Evolutionary conservation across 1,284 basidiomycete species (phyloP).

Genomic region (Apiotrichum sp.): DNA sequence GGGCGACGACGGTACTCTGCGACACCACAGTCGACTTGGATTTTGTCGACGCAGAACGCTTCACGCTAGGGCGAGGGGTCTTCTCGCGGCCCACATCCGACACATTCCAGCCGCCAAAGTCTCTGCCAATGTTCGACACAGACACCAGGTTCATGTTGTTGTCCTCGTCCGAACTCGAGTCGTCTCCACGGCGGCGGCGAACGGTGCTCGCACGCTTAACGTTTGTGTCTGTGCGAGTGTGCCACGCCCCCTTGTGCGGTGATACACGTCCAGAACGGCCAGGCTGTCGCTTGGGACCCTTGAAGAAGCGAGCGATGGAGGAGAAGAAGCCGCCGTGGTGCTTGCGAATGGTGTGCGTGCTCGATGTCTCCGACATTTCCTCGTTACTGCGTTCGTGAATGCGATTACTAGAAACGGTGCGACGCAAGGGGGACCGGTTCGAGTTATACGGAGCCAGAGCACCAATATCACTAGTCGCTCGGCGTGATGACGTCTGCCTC

Average conservation of each 20-base stretch:
- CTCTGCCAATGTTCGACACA: conserved; percentile 32
- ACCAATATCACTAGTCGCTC: conserved; percentile 40
- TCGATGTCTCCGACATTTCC: conserved; percentile 32
- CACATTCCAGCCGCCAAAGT: conserved; percentile 28
- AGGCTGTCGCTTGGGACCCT: conserved; percentile 13
- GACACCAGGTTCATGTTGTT: conserved; percentile 27
- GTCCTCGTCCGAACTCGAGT: conserved; percentile 40
- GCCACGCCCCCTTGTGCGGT: conserved; percentile 32
- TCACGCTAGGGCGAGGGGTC: conserved; percentile 9
- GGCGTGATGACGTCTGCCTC: conserved; percentile 16
- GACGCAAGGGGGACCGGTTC: conserved; percentile 17
- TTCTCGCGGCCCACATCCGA: conserved; percentile 30
- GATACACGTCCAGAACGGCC: conserved; percentile 28
- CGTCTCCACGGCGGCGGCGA: conserved; percentile 24
- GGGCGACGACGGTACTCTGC: conserved; percentile 2
- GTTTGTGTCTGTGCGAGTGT: conserved; percentile 44
- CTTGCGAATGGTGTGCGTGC: conserved; percentile 16
- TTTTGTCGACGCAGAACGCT: conserved; percentile 30
- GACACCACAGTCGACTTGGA: conserved; percentile 29
- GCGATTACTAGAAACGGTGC: conserved; percentile 38
- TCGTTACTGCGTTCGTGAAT: background rate
- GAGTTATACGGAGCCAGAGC: conserved; percentile 6
- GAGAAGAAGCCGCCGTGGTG: conserved; percentile 38
- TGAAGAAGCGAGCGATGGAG: conserved; percentile 41
- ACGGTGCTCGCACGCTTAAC: conserved; percentile 26